Base-by-base conservation (phyloP, 371 early-diverging fungal genomes). In the Parasitella parasitica region DNA sequence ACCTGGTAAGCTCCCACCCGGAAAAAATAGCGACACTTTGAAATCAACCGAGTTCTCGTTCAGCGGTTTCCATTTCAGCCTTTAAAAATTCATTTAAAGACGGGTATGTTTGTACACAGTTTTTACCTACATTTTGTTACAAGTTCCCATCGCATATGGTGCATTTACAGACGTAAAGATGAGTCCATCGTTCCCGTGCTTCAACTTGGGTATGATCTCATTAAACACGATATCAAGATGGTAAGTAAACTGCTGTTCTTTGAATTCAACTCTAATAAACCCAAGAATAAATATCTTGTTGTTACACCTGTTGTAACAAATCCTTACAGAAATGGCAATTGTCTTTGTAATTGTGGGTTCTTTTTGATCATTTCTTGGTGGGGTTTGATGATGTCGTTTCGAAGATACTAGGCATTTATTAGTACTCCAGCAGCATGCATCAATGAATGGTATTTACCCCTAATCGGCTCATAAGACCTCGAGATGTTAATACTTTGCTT, bases 51-150 rank as follows among this genome's bases (percentile, higher is more conserved):
- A 96, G 75, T 99, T 99, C 66, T 99, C 94, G 57, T 92, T 87
- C 11, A 97, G 88, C 11, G 99, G 99, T 70, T 99, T 99, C 99
- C 99, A 99, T 81, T 99, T 99, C 32, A 99, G 75, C 84, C 93
- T 94, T 37, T 35, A 27, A 48, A 24, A 43, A 5, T 12, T 18
- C 3, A 18, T 16, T 12, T 28, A 28, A 39, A 39, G 2, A 24
- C n/a, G 9, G 13, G 34, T 30, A 22, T 9, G 12, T 28, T 18
- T 15, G 22, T 9, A 20, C 32, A 6, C 15, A 43, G 24, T 16
- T 51, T n/a, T n/a, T n/a, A 24, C 24, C 67, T 84, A 91, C 90
- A 97, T 96, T 63, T 90, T 92, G 8, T 83, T 64, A 57, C 94
- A 93, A 2, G 97, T 96, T 34, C 97, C 98, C 8, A 86, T 69